These are phyloP conservation scores for Cyberlindnera mycetangii DNA, from an alignment of 805 yeast species.

Conservation along the genomic window DNA sequence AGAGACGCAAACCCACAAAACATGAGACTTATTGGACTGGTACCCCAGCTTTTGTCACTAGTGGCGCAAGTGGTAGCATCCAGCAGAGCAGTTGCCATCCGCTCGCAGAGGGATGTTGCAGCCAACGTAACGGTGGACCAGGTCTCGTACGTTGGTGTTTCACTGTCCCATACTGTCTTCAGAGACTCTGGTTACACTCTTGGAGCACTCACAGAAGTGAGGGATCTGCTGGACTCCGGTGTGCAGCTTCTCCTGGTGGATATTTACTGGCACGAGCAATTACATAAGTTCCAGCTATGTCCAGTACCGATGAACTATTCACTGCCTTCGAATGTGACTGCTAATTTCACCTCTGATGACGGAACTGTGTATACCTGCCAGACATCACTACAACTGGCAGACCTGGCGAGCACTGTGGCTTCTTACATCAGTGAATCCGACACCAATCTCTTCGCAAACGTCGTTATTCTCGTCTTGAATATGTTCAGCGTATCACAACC, in stretches of 20 bases:
- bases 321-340: constrained; percentile 2
- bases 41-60: neutral
- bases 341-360: constrained; percentile 14
- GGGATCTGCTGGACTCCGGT: constrained; percentile 40
- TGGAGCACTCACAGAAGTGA: constrained; percentile 29
- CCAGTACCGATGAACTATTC: constrained; percentile 36
- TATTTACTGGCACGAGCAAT: constrained; percentile 50
- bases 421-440: constrained; percentile 40
- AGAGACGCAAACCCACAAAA: too few relatives aligned
- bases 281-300: constrained; percentile 53
- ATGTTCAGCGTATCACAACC: constrained; percentile 23
- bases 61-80: constrained; percentile 4
- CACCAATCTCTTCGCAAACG: constrained; percentile 43
- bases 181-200: constrained; percentile 32
- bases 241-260: constrained; percentile 48
- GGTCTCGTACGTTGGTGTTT: constrained; percentile 38
- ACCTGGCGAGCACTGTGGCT: constrained; percentile 30
- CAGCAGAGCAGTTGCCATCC: constrained; percentile 8
- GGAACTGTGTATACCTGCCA: constrained; percentile 21
- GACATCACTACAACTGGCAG: constrained; percentile 25
- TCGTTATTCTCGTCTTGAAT: constrained; percentile 40
- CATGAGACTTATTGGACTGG: too few relatives aligned
- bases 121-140: constrained; percentile 39
- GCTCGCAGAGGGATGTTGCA: constrained; percentile 43
- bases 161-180: constrained; percentile 33